These are phyloP conservation scores for Corrigiola litoralis DNA, from an alignment of 179 eudicot species.

Conservation along the genomic window DNA sequence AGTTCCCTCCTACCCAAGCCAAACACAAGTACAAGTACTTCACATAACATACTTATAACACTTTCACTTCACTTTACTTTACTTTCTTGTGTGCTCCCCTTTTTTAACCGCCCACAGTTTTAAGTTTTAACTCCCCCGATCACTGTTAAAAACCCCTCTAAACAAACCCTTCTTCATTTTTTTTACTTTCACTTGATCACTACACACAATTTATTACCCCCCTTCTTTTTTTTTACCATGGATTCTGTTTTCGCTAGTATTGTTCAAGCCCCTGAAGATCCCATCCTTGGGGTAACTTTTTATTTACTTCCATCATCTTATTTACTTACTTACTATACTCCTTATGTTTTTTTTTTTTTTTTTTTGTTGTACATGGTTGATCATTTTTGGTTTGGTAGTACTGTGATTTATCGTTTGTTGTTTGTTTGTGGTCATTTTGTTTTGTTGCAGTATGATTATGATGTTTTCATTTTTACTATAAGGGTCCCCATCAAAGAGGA, in stretches of 20 bases:
- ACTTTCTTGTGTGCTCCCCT: too few species aligned
- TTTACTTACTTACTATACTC: too few species aligned
- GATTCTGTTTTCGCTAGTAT: conserved; percentile 62
- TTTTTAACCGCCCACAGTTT: conserved; percentile 1
- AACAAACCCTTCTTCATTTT: neutral
- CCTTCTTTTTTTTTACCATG: conserved; percentile 10
- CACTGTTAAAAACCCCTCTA: neutral
- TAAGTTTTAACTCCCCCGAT: neutral
- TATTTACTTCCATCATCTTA: neutral
- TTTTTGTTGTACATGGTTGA: neutral
- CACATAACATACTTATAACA: too few species aligned
- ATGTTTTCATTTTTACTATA: too few species aligned
- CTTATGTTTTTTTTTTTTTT: neutral
- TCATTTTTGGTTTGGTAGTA: too few species aligned
- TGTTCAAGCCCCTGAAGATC: conserved; percentile 89
- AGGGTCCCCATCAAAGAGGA: too few species aligned
- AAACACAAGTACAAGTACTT: neutral
- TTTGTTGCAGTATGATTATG: neutral
- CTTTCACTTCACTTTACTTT: too few species aligned
- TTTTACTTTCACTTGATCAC: neutral
- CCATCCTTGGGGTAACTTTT: conserved; percentile 74
- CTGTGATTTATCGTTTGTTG: neutral
- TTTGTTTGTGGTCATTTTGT: neutral
- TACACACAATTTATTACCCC: too few species aligned
- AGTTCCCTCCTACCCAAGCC: neutral